Percentiles rank a stretch among this genome's conserved stretches.
Evolutionary conservation across 2,329 filamentous ascomycete genomes (phyloP).

Genomic region (Gliomastix tumulicola): DNA sequence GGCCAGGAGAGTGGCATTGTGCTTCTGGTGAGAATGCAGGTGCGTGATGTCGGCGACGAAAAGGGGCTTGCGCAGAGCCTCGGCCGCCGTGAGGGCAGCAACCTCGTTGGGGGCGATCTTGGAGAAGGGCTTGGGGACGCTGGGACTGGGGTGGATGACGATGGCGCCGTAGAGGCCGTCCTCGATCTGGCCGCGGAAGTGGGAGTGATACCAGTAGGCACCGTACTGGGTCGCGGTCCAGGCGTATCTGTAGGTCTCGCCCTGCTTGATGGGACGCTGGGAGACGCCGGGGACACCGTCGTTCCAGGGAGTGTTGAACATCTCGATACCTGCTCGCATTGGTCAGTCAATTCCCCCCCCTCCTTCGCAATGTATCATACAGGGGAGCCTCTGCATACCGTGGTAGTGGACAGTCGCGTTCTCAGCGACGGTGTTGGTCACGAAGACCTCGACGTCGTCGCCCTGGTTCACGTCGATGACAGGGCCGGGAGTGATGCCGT

Average conservation of each 20-base stretch:
- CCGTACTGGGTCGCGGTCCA: conserved; percentile 51
- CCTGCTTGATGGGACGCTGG: conserved; percentile 42
- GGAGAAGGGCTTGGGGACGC: conserved; percentile 35
- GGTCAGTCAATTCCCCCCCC: no score
- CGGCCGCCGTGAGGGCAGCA: conserved; percentile 43
- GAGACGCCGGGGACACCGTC: conserved; percentile 54
- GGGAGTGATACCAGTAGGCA: conserved; percentile 55
- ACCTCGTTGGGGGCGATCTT: conserved; percentile 47
- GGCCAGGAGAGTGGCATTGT: conserved; percentile 32
- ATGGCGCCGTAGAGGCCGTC: conserved; percentile 55
- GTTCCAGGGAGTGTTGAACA: conserved; percentile 47
- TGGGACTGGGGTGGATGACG: conserved; percentile 30
- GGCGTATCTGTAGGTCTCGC: conserved; percentile 39
- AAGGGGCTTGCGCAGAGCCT: conserved; percentile 35
- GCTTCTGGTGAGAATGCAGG: conserved; percentile 39
- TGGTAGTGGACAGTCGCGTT: conserved; percentile 44
- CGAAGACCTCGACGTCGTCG: conserved; percentile 35
- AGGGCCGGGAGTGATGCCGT: conserved; percentile 57
- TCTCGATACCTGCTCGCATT: conserved; percentile 35
- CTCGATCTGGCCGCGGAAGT: conserved; percentile 46
- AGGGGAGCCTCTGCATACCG: conserved; percentile 24
- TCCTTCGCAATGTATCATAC: no score
- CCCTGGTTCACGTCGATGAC: conserved; percentile 45
- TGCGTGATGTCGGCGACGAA: conserved; percentile 51
- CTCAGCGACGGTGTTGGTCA: conserved; percentile 37